Evolutionary conservation across 371 early-diverging fungal genomes (phyloP).

Genomic region (Apophysomyces elegans): DNA sequence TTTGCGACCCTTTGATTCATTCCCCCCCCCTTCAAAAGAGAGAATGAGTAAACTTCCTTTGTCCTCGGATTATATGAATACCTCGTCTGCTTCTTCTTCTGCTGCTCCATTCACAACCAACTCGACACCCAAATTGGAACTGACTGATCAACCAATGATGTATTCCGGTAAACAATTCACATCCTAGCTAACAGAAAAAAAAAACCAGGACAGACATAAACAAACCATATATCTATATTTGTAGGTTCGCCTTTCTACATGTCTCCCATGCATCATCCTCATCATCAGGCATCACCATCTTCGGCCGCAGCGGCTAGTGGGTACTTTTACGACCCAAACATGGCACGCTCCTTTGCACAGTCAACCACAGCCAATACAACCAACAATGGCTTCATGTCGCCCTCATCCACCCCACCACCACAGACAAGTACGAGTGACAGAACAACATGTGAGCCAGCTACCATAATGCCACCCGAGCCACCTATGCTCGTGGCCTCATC

Average conservation of each 20-base stretch:
- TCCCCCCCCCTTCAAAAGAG: background rate
- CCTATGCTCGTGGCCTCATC: constrained; percentile 49
- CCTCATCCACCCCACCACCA: constrained; percentile 22
- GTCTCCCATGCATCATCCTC: constrained; percentile 26
- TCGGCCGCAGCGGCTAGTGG: background rate
- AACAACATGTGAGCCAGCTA: constrained; percentile 33
- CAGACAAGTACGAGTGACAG: constrained; percentile 5
- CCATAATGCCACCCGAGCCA: constrained; percentile 43
- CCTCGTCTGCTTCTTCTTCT: constrained; percentile 16
- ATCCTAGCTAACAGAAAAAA: constrained; percentile 11
- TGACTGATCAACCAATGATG: constrained; percentile 29
- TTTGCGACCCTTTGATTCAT: background rate
- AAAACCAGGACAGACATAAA: background rate
- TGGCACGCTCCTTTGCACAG: constrained; percentile 22
- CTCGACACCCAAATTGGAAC: constrained; percentile 22
- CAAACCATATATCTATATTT: constrained; percentile 1
- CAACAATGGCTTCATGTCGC: constrained; percentile 19
- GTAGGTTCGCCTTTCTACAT: constrained; percentile 35
- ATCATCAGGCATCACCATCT: constrained; percentile 14
- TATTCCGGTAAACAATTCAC: constrained; percentile 31
- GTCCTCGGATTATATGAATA: constrained; percentile 12
- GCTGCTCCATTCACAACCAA: constrained; percentile 6
- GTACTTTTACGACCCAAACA: constrained; percentile 17
- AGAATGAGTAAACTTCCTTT: constrained; percentile 8
- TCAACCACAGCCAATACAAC: constrained; percentile 8